Percentiles rank a stretch among this genome's conserved stretches.
Evolutionary conservation across 257 asterid species (phyloP).

Genomic region (Primulina tabacum): DNA sequence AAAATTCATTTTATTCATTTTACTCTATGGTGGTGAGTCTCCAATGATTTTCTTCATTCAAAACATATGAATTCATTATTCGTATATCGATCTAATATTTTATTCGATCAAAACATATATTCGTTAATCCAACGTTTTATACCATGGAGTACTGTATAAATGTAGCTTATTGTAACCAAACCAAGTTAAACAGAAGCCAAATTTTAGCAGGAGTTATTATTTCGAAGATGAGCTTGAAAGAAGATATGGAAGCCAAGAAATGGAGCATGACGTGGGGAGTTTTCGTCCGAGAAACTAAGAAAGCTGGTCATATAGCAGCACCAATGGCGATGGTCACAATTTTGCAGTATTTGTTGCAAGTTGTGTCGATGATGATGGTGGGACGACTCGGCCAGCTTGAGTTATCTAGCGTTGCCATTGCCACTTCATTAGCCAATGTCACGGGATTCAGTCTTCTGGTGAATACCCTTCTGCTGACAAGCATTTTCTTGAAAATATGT

Average conservation of each 20-base stretch:
- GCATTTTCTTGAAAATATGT: no score
- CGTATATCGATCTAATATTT: no score
- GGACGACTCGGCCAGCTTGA: slow-evolving; percentile 43
- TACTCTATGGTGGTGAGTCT: no score
- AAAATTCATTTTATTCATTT: no score
- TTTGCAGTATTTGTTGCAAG: slow-evolving; percentile 42
- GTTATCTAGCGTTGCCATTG: slow-evolving; percentile 44
- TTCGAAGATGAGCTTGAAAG: neutral
- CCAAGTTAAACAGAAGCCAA: no score
- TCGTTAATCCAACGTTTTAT: neutral
- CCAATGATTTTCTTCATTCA: no score
- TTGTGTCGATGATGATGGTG: slow-evolving; percentile 44
- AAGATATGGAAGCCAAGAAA: neutral
- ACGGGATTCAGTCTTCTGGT: slow-evolving; percentile 46
- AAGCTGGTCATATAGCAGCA: neutral
- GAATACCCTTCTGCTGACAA: no score
- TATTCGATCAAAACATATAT: no score
- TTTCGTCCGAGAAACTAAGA: no score
- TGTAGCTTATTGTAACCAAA: neutral
- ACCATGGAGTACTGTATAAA: neutral
- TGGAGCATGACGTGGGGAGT: neutral
- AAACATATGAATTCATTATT: no score
- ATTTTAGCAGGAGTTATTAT: neutral
- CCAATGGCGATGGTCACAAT: slow-evolving; percentile 39
- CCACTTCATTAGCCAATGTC: slow-evolving; percentile 45